These are phyloP conservation scores for Syncephalis plumigaleata DNA, from an alignment of 371 early-diverging fungal genomes.

Conservation along the genomic window DNA sequence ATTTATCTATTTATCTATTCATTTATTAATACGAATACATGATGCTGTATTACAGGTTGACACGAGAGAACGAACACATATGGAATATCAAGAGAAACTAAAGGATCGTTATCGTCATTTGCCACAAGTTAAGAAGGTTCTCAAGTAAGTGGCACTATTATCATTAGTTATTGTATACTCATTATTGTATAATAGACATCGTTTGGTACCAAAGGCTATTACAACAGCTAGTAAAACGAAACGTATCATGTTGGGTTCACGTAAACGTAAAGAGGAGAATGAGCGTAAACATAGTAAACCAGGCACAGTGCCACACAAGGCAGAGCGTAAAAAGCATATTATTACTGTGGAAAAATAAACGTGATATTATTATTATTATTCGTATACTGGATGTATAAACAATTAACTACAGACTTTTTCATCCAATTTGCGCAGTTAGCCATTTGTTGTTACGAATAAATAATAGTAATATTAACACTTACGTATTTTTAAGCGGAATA, in stretches of 20 bases:
- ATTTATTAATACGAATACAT: too few relatives aligned
- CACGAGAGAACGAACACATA: conserved; percentile 63
- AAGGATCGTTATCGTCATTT: conserved; percentile 90
- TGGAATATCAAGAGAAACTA: conserved; percentile 71
- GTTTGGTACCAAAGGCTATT: conserved; percentile 71
- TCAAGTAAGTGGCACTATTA: conserved; percentile 14
- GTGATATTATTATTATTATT: too few relatives aligned
- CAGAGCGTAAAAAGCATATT: conserved; percentile 72
- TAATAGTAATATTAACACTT: too few relatives aligned
- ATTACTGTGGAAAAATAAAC: conserved; percentile 52
- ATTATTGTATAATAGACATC: conserved; percentile 33
- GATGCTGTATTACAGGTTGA: conserved; percentile 11
- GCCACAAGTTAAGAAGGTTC: conserved; percentile 81
- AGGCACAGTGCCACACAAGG: conserved; percentile 33
- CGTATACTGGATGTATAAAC: too few relatives aligned
- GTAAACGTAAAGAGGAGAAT: conserved; percentile 70
- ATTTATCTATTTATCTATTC: too few relatives aligned
- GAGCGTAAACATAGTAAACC: conserved; percentile 56
- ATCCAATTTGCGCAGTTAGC: too few relatives aligned
- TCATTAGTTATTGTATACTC: background rate
- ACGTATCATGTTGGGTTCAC: conserved; percentile 58
- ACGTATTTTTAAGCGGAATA: too few relatives aligned
- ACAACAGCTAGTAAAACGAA: conserved; percentile 57
- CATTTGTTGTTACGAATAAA: too few relatives aligned
- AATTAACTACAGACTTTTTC: too few relatives aligned